Conservation (phyloP, 1,284 basidiomycete species). For the Naganishia sp. region DNA sequence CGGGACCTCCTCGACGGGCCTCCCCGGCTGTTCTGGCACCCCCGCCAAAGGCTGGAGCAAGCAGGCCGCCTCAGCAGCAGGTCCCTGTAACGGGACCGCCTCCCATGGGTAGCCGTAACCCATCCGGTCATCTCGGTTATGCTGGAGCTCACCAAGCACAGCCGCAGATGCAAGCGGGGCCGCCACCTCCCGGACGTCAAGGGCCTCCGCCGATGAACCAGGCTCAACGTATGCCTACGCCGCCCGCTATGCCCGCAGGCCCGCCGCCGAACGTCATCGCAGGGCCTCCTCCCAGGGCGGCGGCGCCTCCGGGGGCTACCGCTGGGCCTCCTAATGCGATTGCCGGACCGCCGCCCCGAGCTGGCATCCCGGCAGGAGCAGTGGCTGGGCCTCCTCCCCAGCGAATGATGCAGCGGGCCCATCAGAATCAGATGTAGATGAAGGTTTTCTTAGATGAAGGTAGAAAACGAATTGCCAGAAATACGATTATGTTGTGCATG, state of each 20-base stretch:
- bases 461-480: too few species aligned
- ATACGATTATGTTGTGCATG: too few species aligned
- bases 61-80: slow-evolving; percentile 38
- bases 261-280: slow-evolving; percentile 58
- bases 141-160: slow-evolving; percentile 18
- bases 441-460: background rate
- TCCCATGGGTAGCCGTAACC: slow-evolving; percentile 26
- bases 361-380: slow-evolving; percentile 71
- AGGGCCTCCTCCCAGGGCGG: slow-evolving; percentile 53
- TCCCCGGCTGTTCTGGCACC: slow-evolving; percentile 50
- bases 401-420: slow-evolving; percentile 11
- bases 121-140: slow-evolving; percentile 26
- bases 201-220: slow-evolving; percentile 40
- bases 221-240: slow-evolving; percentile 25
- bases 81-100: slow-evolving; percentile 27
- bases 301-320: slow-evolving; percentile 35
- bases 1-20: slow-evolving; percentile 37
- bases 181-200: slow-evolving; percentile 42
- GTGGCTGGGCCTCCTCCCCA: slow-evolving; percentile 59
- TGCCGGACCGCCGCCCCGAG: slow-evolving; percentile 87
- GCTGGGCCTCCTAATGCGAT: slow-evolving; percentile 63
- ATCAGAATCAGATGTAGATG: background rate
- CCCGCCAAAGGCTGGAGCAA: slow-evolving; percentile 49
- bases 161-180: slow-evolving; percentile 37
- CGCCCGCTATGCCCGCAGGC: slow-evolving; percentile 39